These are phyloP conservation scores for Clavispora carvajalis DNA, from an alignment of 805 yeast species.

Conservation along the genomic window DNA sequence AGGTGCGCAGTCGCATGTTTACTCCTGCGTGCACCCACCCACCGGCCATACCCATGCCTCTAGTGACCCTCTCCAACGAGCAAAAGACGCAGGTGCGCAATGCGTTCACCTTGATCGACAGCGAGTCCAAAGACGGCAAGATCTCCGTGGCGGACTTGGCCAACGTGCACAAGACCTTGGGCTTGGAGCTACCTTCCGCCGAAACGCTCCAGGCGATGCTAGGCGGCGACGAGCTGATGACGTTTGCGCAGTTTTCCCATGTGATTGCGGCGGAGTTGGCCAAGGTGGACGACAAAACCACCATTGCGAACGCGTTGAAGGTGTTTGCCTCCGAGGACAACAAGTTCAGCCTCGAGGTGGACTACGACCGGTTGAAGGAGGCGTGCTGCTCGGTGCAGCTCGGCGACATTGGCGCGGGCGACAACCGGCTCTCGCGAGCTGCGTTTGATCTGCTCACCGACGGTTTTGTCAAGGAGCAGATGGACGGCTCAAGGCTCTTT, in stretches of 20 bases:
- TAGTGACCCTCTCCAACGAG: constrained; percentile 47
- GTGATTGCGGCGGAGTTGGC: constrained; percentile 53
- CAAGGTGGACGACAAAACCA: constrained; percentile 46
- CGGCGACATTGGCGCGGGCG: constrained; percentile 45
- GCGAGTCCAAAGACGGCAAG: constrained; percentile 65
- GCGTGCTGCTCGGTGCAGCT: constrained; percentile 42
- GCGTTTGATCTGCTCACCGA: constrained; percentile 49
- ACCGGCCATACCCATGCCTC: too few species aligned
- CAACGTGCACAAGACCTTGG: constrained; percentile 48
- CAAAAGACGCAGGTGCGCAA: constrained; percentile 66
- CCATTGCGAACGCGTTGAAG: constrained; percentile 52
- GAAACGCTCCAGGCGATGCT: constrained; percentile 49
- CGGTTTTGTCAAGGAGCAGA: constrained; percentile 51
- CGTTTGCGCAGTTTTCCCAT: constrained; percentile 63
- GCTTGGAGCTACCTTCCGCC: constrained; percentile 40
- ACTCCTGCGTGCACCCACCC: background rate
- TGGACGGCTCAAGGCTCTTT: constrained; percentile 56
- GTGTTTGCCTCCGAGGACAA: constrained; percentile 40
- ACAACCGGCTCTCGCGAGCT: constrained; percentile 31
- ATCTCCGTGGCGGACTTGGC: constrained; percentile 53
- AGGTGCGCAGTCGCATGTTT: too few species aligned
- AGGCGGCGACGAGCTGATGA: constrained; percentile 37
- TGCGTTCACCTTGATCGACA: constrained; percentile 75
- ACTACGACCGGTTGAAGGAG: constrained; percentile 43
- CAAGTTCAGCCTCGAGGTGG: constrained; percentile 37